These are phyloP conservation scores for Macrophomina phaseolina DNA, from an alignment of 2,329 filamentous ascomycete genomes.

Conservation along the genomic window DNA sequence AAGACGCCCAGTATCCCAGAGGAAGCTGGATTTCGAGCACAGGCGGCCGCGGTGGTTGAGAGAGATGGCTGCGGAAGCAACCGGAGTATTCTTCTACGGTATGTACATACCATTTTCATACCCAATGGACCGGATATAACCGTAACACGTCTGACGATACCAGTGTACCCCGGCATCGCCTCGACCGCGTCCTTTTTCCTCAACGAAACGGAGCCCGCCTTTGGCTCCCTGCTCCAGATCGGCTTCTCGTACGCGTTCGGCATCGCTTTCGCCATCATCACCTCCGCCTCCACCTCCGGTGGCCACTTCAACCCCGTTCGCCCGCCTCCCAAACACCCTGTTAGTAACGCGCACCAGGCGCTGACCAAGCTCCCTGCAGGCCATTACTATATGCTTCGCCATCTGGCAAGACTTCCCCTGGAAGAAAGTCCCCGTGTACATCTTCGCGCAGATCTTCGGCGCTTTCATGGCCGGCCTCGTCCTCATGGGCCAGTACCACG, in stretches of 20 bases:
- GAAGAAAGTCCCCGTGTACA: slow-evolving; percentile 63
- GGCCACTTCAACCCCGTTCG: slow-evolving; percentile 59
- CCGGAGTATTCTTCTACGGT: slow-evolving; percentile 64
- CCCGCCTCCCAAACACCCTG: slow-evolving; percentile 27
- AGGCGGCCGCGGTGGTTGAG: slow-evolving; percentile 59
- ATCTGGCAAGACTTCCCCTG: slow-evolving; percentile 65
- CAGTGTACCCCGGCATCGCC: slow-evolving; percentile 57
- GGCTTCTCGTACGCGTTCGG: slow-evolving; percentile 63
- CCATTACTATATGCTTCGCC: slow-evolving; percentile 49
- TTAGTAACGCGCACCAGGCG: too few species aligned
- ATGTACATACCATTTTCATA: slow-evolving; percentile 28
- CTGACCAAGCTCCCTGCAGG: slow-evolving; percentile 45
- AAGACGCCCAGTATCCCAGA: slow-evolving; percentile 58
- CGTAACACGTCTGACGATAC: not conserved
- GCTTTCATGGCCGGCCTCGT: slow-evolving; percentile 62
- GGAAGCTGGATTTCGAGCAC: slow-evolving; percentile 62
- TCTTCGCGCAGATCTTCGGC: slow-evolving; percentile 62
- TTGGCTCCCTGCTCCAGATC: slow-evolving; percentile 61
- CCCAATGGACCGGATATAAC: not conserved
- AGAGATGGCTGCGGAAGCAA: slow-evolving; percentile 62
- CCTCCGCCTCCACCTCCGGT: slow-evolving; percentile 59
- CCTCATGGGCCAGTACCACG: slow-evolving; percentile 63
- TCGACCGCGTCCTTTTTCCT: slow-evolving; percentile 59
- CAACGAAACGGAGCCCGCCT: slow-evolving; percentile 50
- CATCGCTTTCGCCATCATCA: slow-evolving; percentile 65